These are phyloP conservation scores for Drechslerella coelobrocha DNA, from an alignment of 2,329 filamentous ascomycete genomes.

Conservation along the genomic window DNA sequence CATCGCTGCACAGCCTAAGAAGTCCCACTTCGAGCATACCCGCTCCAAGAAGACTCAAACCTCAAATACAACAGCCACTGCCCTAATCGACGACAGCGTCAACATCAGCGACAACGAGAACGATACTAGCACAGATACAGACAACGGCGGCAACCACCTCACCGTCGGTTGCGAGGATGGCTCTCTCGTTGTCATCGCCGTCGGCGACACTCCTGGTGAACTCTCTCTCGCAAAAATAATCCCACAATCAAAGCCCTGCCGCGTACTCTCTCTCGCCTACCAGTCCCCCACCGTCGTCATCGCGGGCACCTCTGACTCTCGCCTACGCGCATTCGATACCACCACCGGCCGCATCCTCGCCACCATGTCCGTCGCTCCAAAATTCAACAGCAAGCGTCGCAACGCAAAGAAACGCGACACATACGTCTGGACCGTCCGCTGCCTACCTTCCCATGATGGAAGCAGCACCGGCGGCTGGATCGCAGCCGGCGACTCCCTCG, in stretches of 20 bases:
- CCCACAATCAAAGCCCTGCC: conserved; percentile 44
- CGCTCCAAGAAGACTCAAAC: conserved; percentile 58
- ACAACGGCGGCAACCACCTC: conserved; percentile 60
- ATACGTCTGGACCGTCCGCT: conserved; percentile 94
- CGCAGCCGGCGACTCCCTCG: conserved; percentile 91
- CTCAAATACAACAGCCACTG: conserved; percentile 52
- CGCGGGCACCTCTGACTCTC: conserved; percentile 94
- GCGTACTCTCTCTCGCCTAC: conserved; percentile 86
- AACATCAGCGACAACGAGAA: conserved; percentile 50
- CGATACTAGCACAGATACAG: conserved; percentile 27
- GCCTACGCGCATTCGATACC: conserved; percentile 89
- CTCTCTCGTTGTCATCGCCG: conserved; percentile 83
- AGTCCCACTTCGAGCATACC: conserved; percentile 22
- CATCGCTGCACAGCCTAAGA: conserved; percentile 79
- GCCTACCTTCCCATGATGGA: conserved; percentile 54
- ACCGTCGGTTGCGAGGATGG: conserved; percentile 91
- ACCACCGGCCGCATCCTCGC: conserved; percentile 76
- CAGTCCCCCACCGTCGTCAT: conserved; percentile 82
- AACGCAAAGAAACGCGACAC: conserved; percentile 69
- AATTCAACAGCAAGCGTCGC: conserved; percentile 65
- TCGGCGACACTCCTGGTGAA: conserved; percentile 69
- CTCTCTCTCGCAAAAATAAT: conserved; percentile 40
- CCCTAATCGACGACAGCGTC: conserved; percentile 57
- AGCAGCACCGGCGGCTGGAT: conserved; percentile 76
- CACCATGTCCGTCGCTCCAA: conserved; percentile 84